phyloP scores from a whole-genome alignment of 176 grass and related monocot genomes.

The Ensete glaucum region DNA sequence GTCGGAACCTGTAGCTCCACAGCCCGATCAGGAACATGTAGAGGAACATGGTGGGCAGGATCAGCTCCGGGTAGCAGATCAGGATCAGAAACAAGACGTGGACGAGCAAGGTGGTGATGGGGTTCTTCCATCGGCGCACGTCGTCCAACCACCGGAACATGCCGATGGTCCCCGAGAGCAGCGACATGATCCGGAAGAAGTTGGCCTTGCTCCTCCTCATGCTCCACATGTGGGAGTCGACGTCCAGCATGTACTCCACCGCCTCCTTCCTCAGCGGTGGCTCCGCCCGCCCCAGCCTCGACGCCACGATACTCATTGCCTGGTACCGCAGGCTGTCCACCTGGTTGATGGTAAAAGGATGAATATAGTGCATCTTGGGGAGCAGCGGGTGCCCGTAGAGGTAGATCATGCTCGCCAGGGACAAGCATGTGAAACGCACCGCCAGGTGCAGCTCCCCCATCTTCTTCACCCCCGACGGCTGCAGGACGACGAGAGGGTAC shows the following conservation, averaged over 20 bases:
- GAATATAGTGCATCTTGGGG: conserved; percentile 22
- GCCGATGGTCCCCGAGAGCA: conserved; percentile 10
- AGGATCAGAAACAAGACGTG: conserved; percentile 19
- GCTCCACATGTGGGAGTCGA: conserved; percentile 24
- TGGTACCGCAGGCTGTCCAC: conserved; percentile 21
- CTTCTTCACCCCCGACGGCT: conserved; percentile 20
- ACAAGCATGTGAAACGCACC: conserved; percentile 17
- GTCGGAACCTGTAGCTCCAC: conserved; percentile 15
- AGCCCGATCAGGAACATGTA: conserved; percentile 23
- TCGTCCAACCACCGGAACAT: conserved; percentile 17
- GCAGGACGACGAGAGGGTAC: conserved; percentile 9
- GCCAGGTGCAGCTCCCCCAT: conserved; percentile 16
- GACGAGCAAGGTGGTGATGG: conserved; percentile 16
- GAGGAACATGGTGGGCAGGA: conserved; percentile 12
- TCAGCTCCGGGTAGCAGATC: conserved; percentile 18
- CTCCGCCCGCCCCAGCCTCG: conserved; percentile 12
- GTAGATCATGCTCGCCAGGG: conserved; percentile 13
- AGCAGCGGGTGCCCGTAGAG: conserved; percentile 20
- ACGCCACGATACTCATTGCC: conserved; percentile 16
- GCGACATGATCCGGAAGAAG: conserved; percentile 24
- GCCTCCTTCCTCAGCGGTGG: conserved; percentile 21
- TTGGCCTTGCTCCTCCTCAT: conserved; percentile 24
- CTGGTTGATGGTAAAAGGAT: conserved; percentile 14
- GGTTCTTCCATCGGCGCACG: conserved; percentile 19
- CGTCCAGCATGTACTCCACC: conserved; percentile 26